Evolutionary conservation across 2,329 filamentous ascomycete genomes (phyloP), one percentile per base, ranked within the genome.

Genomic region (Alternaria arborescens): DNA sequence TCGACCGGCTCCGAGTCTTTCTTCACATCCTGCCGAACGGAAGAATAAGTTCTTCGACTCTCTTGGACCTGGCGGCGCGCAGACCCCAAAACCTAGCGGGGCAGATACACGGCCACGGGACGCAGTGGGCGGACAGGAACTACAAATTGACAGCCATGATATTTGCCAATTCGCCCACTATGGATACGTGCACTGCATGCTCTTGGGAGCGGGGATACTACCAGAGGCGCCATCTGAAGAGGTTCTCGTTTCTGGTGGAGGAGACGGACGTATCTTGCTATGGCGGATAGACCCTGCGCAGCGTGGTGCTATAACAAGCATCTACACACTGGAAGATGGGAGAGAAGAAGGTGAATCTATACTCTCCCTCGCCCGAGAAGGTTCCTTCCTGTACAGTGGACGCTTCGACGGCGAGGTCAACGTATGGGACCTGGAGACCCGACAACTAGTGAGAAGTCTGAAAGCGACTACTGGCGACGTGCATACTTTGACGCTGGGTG

Each of bases 141-240:
- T 98, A 6, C 93, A 97, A 75, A 93, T 97, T 60, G 90, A 92
- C 71, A 87, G 89, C 51, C 87, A 91, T 22, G 90, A 94, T 57
- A 91, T 97, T 58, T 87, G 86, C 58, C 91, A 95, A 71, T 99
- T 97, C 80, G 93, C 95, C 1, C 95, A 99, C 77, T 94, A 90
- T 77, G 95, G 96, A 44, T 98, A 97, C 76, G 89, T 99, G 0
- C 97, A 97, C 78, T 96, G 93, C 78, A 98, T 98, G 94, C 84
- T 97, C 5, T 84, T 99, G 60, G 89, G 92, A 0, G 88, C 87
- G 62, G 92, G 91, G 0, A 84, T 92, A 7, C 85, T 92, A 4
- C 83, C 84, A n/a, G 90, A 90, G 7, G 83, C 87, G 0, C 88
- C 92, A 1, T 88, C 91, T 26, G 82, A 86, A 58, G 94, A 98